phyloP scores from a whole-genome alignment of 345 rosid species.

The Brassica nigra region DNA sequence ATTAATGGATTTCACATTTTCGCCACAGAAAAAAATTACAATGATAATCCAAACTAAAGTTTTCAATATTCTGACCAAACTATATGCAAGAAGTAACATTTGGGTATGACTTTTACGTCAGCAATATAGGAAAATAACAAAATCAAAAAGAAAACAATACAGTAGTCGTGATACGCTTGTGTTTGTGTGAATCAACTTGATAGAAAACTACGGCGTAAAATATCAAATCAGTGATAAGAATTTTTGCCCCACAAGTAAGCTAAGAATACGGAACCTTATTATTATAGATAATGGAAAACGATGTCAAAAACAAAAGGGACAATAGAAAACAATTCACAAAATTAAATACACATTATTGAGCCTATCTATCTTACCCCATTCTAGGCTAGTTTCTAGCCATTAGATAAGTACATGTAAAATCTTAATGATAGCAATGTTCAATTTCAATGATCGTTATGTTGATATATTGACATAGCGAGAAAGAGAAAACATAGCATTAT shows the following conservation, averaged over 20 bases:
- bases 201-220: conserved; percentile 9
- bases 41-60: background rate
- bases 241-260: conserved; percentile 22
- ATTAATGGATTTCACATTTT: background rate
- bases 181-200: conserved; percentile 20
- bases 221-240: background rate
- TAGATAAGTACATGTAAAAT: background rate
- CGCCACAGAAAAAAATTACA: background rate
- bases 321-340: background rate
- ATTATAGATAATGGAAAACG: conserved; percentile 25
- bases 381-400: background rate
- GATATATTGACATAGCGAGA: background rate
- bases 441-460: conserved; percentile 11
- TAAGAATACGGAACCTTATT: conserved; percentile 5
- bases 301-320: background rate
- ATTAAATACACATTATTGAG: background rate
- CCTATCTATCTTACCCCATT: conserved; percentile 2
- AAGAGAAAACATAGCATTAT: background rate
- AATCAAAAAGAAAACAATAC: background rate
- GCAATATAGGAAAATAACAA: background rate
- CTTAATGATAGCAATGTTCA: background rate
- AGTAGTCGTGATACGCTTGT: conserved; percentile 23
- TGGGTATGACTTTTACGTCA: conserved; percentile 6
- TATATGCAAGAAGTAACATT: background rate
- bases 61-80: background rate